phyloP scores from a whole-genome alignment of 129 eudicot species.

The Flaveria robusta region DNA sequence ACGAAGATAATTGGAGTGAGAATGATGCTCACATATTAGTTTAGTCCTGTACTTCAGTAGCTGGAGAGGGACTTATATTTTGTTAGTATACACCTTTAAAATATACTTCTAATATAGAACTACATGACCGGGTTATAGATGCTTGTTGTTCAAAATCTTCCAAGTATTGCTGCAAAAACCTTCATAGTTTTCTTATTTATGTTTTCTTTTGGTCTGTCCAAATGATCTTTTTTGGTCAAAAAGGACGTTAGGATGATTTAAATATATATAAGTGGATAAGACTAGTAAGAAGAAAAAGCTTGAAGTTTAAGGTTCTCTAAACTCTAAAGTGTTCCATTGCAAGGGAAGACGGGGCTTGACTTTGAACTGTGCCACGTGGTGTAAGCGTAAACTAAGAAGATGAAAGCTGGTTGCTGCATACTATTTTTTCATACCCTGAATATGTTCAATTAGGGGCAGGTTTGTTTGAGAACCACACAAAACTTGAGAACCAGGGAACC shows the following conservation, averaged over 20 bases:
- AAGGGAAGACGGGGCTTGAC: slow-evolving; percentile 13
- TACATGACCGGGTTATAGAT: neutral
- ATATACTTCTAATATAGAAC: neutral
- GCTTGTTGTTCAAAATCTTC: neutral
- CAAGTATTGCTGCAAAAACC: neutral
- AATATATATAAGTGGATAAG: neutral
- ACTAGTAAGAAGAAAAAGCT: neutral
- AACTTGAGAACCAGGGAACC: neutral
- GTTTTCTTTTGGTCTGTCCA: neutral
- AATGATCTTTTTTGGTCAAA: neutral
- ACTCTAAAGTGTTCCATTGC: neutral
- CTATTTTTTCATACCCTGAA: neutral
- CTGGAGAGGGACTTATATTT: neutral
- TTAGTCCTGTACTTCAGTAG: neutral
- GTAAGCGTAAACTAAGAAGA: neutral
- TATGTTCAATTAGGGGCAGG: neutral
- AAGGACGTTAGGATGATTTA: neutral
- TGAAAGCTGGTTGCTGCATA: neutral
- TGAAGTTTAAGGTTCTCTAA: neutral
- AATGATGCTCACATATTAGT: neutral
- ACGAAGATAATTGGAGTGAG: neutral
- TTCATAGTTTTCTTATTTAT: neutral
- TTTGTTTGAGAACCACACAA: neutral
- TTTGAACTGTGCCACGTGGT: neutral
- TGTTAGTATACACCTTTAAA: neutral